A percentile compares a stretch with the other conserved stretches of the same genome.
These are phyloP conservation scores for Suillus decipiens DNA, from an alignment of 768 basidiomycete species.

Conservation along the genomic window DNA sequence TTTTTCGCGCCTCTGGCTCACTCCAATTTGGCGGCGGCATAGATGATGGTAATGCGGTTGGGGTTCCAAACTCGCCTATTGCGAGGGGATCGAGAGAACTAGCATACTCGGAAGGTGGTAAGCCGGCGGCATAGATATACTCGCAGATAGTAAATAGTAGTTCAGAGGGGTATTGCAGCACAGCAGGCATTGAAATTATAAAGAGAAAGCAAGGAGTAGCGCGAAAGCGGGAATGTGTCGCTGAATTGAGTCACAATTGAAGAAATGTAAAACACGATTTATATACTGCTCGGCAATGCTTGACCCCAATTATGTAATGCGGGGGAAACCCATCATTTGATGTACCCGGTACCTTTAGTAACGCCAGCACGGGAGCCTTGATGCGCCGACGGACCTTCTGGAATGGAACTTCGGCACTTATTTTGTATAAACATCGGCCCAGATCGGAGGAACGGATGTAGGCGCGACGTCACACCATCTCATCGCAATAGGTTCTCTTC, in stretches of 20 bases:
- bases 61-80: constrained; percentile 41
- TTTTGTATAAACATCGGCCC: neutral
- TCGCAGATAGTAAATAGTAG: constrained; percentile 73
- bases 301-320: constrained; percentile 10
- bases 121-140: constrained; percentile 63
- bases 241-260: neutral
- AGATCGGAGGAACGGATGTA: neutral
- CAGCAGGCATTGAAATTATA: constrained; percentile 25
- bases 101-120: constrained; percentile 44
- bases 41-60: constrained; percentile 72
- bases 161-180: constrained; percentile 65
- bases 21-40: constrained; percentile 70
- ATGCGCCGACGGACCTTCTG: neutral
- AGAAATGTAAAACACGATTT: neutral
- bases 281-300: constrained; percentile 3
- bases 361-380: neutral
- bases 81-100: constrained; percentile 75
- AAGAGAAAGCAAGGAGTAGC: constrained; percentile 15
- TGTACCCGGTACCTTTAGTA: neutral
- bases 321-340: constrained; percentile 1
- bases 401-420: neutral
- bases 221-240: constrained; percentile 11
- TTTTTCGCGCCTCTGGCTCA: constrained; percentile 62
- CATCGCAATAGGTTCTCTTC: neutral
- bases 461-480: constrained; percentile 4